Base-by-base conservation (phyloP, 2,329 filamentous ascomycete species). In the Fusarium mangiferae region DNA sequence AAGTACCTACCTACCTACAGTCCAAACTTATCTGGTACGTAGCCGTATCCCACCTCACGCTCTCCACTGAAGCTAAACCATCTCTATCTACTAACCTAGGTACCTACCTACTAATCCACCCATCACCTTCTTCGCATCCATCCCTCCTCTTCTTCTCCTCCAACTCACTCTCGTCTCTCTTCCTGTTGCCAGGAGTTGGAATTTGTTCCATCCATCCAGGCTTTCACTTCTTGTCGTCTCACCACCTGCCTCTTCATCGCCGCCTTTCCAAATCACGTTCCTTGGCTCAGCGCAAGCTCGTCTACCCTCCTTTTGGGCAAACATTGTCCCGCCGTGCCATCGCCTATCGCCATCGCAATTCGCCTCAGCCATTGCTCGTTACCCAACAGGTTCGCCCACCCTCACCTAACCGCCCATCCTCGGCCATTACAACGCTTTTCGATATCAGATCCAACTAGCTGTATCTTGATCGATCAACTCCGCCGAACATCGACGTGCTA, bases 221-320 rank as follows among this genome's bases (percentile, higher is more conserved):
- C 81, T 77, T 81, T 82, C 79, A 81, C 81, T 85, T 84, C 81
- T 81, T 76, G 75, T 79, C 82, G 78, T 80, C 80, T 80, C 80
- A 80, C 75, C 80, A 82, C 81, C 82, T 81, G 76, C 76, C 76
- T 73, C 75, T 78, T 78, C 78, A 79, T 80, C 80, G 75, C 75
- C 77, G 74, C 78, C 75, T 80, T 78, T 81, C 78, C 63, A 77
- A 80, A 75, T 79, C 77, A 82, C 81, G 73, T 77, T 83, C 82
- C 81, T 83, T 84, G 82, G 79, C 78, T 81, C 79, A 75, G 78
- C 70, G 77, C 75, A 78, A 78, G 78, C 77, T 78, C 76, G 74
- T 78, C 68, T 77, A 83, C 81, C 80, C 80, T 83, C 82, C 81
- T 83, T 83, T 82, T 80, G 79, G 76, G 71, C 77, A 78, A 80